A percentile compares a stretch with the other conserved stretches of the same genome.
phyloP scores from a whole-genome alignment of 176 grass and related monocot genomes.

The Secale cereale region DNA sequence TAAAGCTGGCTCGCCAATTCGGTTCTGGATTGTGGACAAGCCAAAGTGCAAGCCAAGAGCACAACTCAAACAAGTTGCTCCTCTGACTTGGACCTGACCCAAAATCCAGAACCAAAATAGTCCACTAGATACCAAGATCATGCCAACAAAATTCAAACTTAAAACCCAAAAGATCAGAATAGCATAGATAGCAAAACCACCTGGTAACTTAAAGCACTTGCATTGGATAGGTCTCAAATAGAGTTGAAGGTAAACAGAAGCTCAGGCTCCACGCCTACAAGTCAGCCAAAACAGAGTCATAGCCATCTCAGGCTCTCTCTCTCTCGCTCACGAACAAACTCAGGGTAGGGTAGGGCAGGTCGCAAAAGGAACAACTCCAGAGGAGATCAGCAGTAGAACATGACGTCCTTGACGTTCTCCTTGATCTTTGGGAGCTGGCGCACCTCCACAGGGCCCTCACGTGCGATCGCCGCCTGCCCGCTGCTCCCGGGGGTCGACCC shows the following conservation, averaged over 20 bases:
- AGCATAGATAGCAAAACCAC: not conserved
- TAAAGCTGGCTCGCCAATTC: not conserved
- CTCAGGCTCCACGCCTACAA: no score
- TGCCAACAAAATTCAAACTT: not conserved
- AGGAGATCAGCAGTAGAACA: slow-evolving; percentile 74
- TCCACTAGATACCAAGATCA: not conserved
- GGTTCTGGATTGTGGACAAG: not conserved
- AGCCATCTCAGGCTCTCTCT: not conserved
- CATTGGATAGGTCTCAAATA: slow-evolving; percentile 1
- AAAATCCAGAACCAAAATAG: not conserved
- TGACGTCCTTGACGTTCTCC: slow-evolving; percentile 71
- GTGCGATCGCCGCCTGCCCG: slow-evolving; percentile 9
- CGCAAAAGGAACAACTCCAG: not conserved
- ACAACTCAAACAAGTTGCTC: not conserved
- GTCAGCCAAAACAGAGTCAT: slow-evolving; percentile 8
- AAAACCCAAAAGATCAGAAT: not conserved
- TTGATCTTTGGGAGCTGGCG: slow-evolving; percentile 62
- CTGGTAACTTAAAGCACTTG: not conserved
- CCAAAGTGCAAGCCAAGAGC: not conserved
- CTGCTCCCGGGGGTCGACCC: slow-evolving; percentile 34
- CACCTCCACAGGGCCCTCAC: slow-evolving; percentile 42
- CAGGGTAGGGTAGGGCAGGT: not conserved
- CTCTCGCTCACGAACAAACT: no score
- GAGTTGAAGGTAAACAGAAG: slow-evolving; percentile 15
- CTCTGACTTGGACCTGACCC: not conserved